Conservation (phyloP, 169 alveolate genomes). For the Eimeria necatrix region DNA sequence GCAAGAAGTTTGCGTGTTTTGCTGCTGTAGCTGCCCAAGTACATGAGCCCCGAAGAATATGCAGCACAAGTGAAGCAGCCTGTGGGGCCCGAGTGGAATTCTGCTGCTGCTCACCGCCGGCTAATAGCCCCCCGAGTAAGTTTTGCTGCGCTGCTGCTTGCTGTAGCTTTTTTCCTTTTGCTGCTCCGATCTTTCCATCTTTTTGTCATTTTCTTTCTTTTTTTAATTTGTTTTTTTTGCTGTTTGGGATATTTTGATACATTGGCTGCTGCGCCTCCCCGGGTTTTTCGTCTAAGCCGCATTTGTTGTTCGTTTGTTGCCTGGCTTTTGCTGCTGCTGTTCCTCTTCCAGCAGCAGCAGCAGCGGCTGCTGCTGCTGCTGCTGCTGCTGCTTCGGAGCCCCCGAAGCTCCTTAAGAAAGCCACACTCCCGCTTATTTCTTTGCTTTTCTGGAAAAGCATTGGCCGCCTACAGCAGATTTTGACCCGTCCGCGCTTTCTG, state of each 20-base stretch:
- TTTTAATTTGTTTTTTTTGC: not conserved
- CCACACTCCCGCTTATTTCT: not conserved
- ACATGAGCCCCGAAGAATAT: constrained; percentile 81
- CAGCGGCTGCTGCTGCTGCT: not conserved
- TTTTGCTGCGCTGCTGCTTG: not conserved
- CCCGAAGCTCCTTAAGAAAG: too few species aligned
- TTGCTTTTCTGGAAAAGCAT: not conserved
- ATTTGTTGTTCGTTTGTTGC: constrained; percentile 7
- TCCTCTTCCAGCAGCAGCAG: not conserved
- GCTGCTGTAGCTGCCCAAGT: constrained; percentile 81
- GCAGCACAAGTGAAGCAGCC: constrained; percentile 85
- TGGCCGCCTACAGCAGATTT: not conserved
- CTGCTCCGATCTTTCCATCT: not conserved
- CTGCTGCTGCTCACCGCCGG: constrained; percentile 86
- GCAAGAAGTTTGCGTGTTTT: not conserved
- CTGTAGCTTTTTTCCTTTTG: not conserved
- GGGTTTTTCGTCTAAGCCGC: too few species aligned
- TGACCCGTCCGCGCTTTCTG: not conserved
- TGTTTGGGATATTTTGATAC: not conserved
- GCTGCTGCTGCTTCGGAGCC: too few species aligned
- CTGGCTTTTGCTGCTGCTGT: not conserved
- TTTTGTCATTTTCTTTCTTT: not conserved
- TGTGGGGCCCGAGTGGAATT: constrained; percentile 90
- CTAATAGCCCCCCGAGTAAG: constrained; percentile 90
- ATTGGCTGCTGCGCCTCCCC: not conserved